Evolutionary conservation across 75 land plant species (phyloP).

Genomic region (Chamaecyparis obtusa): DNA sequence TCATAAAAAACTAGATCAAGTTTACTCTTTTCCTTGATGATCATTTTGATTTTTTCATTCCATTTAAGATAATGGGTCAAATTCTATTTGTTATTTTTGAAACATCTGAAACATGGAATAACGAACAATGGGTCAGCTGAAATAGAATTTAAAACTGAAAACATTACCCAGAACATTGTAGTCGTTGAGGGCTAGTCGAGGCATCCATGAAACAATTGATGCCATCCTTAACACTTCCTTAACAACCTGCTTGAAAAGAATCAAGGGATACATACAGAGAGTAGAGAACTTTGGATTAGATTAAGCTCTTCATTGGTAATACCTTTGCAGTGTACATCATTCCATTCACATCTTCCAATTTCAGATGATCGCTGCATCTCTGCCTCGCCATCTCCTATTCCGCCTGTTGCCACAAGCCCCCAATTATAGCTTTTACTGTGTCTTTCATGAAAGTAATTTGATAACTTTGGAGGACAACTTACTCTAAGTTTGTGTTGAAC

Average conservation of each 20-base stretch:
- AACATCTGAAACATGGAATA: neutral
- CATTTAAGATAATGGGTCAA: neutral
- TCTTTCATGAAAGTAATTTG: neutral
- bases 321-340: constrained; percentile 42
- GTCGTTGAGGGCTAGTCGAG: constrained; percentile 29
- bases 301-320: neutral
- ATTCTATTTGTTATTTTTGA: neutral
- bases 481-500: constrained; percentile 41
- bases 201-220: constrained; percentile 41
- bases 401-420: constrained; percentile 1
- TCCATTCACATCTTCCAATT: constrained; percentile 21
- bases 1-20: neutral
- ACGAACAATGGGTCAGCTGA: neutral
- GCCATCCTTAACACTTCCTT: constrained; percentile 44
- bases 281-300: neutral
- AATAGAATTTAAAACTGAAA: neutral
- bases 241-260: constrained; percentile 19
- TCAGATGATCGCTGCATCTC: constrained; percentile 7
- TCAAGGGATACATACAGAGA: neutral
- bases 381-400: constrained; percentile 5
- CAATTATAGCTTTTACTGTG: neutral
- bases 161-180: constrained; percentile 24
- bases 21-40: too few species aligned
- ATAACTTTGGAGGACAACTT: neutral
- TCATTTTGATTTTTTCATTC: neutral